Conservation (phyloP, 148 eudicot genomes). For the Dysphania ambrosioides region DNA sequence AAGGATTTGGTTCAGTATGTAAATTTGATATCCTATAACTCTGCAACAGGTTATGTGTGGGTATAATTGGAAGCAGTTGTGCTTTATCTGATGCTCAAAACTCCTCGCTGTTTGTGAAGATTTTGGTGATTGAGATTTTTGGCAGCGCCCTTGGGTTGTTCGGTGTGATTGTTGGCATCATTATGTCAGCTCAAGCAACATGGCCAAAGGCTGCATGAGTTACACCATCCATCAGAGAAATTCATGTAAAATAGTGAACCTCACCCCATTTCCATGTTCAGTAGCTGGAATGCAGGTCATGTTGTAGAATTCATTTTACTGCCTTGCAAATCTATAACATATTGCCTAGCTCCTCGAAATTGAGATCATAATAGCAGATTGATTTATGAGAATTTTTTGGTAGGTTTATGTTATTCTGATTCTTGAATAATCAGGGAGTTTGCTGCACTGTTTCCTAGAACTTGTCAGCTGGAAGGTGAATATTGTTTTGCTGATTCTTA, state of each 20-base stretch:
- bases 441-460: neutral
- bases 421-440: conserved; percentile 26
- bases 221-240: neutral
- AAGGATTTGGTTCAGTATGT: neutral
- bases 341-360: conserved; percentile 10
- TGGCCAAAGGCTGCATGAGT: conserved; percentile 58
- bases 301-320: conserved; percentile 17
- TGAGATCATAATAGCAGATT: conserved; percentile 13
- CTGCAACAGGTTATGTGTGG: conserved; percentile 75
- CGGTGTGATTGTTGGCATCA: conserved; percentile 96
- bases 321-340: conserved; percentile 31
- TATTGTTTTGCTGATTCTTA: conserved; percentile 4
- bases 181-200: conserved; percentile 98
- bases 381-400: conserved; percentile 16
- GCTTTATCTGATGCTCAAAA: conserved; percentile 99
- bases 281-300: conserved; percentile 25
- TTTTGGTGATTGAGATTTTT: conserved; percentile 91
- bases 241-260: conserved; percentile 16
- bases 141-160: conserved; percentile 97
- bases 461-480: neutral
- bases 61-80: conserved; percentile 98
- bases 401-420: conserved; percentile 11
- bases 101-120: conserved; percentile 91
- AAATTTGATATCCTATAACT: neutral
- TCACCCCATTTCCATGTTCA: conserved; percentile 18